These are phyloP conservation scores for Entophlyctis luteolus DNA, from an alignment of 192 early-diverging fungal genomes.

Conservation along the genomic window DNA sequence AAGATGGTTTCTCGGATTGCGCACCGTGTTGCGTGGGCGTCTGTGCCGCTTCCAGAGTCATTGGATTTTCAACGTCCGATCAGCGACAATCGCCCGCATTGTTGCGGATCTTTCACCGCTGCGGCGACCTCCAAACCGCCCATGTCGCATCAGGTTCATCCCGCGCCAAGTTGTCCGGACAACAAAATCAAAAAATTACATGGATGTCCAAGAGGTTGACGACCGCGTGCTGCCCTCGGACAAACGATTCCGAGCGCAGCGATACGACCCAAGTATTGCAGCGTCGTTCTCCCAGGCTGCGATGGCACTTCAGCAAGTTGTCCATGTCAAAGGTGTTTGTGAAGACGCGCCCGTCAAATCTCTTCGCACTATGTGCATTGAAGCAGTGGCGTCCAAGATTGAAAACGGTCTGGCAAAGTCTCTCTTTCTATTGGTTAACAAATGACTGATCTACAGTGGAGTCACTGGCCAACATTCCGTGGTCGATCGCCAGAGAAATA, in stretches of 20 bases:
- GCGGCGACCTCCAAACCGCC: too few species aligned
- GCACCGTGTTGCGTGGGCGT: too few species aligned
- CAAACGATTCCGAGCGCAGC: not conserved
- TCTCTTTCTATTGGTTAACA: not conserved
- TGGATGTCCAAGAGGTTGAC: not conserved
- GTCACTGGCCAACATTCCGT: not conserved
- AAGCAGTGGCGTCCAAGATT: not conserved
- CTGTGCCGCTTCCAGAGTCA: too few species aligned
- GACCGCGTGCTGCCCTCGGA: not conserved
- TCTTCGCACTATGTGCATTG: not conserved
- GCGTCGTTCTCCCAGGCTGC: not conserved
- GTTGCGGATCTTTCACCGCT: too few species aligned
- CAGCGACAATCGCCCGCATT: too few species aligned
- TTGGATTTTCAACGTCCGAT: too few species aligned
- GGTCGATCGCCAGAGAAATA: not conserved
- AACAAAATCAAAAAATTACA: not conserved
- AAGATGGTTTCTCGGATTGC: not conserved
- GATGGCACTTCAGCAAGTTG: not conserved
- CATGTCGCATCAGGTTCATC: too few species aligned
- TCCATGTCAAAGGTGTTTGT: not conserved
- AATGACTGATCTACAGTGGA: not conserved
- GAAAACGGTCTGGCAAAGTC: not conserved
- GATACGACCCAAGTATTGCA: constrained; percentile 2
- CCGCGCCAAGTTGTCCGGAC: not conserved
- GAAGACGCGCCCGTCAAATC: not conserved